phyloP scores from a whole-genome alignment of 2,329 filamentous ascomycete genomes.

The Scedosporium dehoogii region DNA sequence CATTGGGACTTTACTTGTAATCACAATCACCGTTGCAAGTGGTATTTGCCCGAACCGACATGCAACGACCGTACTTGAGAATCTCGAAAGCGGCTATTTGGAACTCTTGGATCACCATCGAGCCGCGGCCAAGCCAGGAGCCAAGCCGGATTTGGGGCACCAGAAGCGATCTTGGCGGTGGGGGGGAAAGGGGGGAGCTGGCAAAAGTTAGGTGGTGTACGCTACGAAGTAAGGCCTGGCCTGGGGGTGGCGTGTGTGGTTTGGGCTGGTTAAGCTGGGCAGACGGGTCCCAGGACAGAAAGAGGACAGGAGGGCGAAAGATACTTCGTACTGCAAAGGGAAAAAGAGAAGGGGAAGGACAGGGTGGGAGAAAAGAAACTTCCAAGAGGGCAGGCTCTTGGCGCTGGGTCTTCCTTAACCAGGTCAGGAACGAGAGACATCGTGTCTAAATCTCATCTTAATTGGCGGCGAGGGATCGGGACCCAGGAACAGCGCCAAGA shows the following conservation, averaged over 20 bases:
- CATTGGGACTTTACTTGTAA: not conserved
- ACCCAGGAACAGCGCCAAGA: not conserved
- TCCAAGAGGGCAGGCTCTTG: not conserved
- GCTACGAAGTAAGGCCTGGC: not conserved
- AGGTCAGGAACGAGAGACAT: not conserved
- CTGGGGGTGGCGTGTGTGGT: not conserved
- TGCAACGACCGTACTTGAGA: not conserved
- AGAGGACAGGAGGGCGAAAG: not conserved
- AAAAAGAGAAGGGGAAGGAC: not conserved
- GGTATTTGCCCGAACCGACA: no score
- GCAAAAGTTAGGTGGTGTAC: not conserved
- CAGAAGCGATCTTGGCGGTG: not conserved
- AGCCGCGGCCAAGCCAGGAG: not conserved
- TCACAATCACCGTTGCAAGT: not conserved
- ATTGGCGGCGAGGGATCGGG: not conserved
- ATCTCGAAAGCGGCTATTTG: not conserved
- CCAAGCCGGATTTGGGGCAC: slow-evolving; percentile 1
- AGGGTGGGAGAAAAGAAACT: not conserved
- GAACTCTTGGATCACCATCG: not conserved
- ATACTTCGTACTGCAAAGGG: not conserved
- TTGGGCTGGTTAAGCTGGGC: not conserved
- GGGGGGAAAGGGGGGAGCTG: not conserved
- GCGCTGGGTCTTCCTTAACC: not conserved
- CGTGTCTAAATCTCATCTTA: not conserved
- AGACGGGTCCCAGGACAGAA: not conserved